Evolutionary conservation across 345 rosid genomes (phyloP).

Genomic region (Capsella bursapastoris): DNA sequence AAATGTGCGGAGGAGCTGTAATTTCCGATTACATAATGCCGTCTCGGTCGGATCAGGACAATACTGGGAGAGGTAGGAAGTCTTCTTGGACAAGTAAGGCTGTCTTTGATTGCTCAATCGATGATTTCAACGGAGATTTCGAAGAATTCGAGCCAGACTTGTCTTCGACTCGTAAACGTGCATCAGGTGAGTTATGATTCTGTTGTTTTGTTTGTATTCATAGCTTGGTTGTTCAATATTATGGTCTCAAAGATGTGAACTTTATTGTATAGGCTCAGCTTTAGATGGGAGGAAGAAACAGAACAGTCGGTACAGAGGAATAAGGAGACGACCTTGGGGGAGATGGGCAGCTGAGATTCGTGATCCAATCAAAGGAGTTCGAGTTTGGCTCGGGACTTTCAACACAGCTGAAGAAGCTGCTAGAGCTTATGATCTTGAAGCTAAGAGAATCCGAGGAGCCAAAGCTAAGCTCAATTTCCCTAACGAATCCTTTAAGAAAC

Average conservation of each 20-base stretch:
- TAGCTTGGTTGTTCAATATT: not conserved
- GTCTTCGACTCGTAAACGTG: slow-evolving; percentile 7
- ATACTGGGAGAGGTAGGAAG: slow-evolving; percentile 3
- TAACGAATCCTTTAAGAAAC: slow-evolving; percentile 15
- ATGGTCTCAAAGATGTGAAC: not conserved
- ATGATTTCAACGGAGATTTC: slow-evolving; percentile 49
- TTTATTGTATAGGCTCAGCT: not conserved
- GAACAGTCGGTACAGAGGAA: slow-evolving; percentile 70
- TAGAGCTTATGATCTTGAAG: slow-evolving; percentile 81
- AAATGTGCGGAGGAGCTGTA: slow-evolving; percentile 83
- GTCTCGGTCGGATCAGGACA: slow-evolving; percentile 45
- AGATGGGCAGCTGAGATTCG: slow-evolving; percentile 97
- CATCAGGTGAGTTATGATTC: slow-evolving; percentile 18
- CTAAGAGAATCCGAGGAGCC: slow-evolving; percentile 85
- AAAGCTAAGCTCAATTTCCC: slow-evolving; percentile 93
- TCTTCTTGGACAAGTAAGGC: slow-evolving; percentile 17
- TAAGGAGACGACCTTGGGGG: slow-evolving; percentile 90
- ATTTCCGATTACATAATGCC: slow-evolving; percentile 51
- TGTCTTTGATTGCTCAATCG: slow-evolving; percentile 42
- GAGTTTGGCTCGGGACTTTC: slow-evolving; percentile 96
- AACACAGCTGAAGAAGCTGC: slow-evolving; percentile 88
- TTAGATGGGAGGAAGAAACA: slow-evolving; percentile 28
- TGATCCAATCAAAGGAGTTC: slow-evolving; percentile 77
- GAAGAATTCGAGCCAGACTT: not conserved
- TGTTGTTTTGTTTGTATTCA: not conserved